A percentile compares a stretch with the other conserved stretches of the same genome.
These are phyloP conservation scores for Aureococcus anophagefferens DNA, from an alignment of 108 stramenopile genomes.

Conservation along the genomic window DNA sequence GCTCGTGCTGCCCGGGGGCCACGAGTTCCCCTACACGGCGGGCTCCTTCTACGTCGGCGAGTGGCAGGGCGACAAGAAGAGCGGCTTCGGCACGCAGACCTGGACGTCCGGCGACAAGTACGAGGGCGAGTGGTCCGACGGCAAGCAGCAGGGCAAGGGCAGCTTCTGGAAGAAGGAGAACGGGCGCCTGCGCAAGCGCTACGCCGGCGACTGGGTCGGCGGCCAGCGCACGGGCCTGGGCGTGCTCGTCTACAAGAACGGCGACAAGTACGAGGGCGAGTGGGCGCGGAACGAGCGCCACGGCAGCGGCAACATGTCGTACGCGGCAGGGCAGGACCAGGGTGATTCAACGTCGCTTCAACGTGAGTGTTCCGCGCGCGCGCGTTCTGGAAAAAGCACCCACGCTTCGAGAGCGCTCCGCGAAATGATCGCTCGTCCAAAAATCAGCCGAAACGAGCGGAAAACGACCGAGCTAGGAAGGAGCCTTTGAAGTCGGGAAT, in stretches of 20 bases:
- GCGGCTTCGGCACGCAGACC: slow-evolving; percentile 46
- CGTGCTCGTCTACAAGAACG: slow-evolving; percentile 26
- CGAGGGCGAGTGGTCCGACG: slow-evolving; percentile 57
- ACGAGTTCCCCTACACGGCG: background rate
- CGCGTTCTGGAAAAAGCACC: no score
- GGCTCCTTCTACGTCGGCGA: slow-evolving; percentile 19
- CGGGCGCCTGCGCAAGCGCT: slow-evolving; percentile 53
- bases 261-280: slow-evolving; percentile 46
- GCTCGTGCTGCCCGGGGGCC: background rate
- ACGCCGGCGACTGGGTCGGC: slow-evolving; percentile 49
- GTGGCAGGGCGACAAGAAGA: slow-evolving; percentile 21
- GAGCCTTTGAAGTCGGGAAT: no score
- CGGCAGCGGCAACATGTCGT: slow-evolving; percentile 43
- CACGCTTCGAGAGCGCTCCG: no score
- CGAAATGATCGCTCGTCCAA: no score
- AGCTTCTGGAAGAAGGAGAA: slow-evolving; percentile 27
- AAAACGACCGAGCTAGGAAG: no score
- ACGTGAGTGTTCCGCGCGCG: no score
- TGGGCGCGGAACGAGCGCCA: slow-evolving; percentile 32
- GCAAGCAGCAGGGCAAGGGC: slow-evolving; percentile 63
- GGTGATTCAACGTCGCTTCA: no score
- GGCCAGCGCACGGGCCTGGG: slow-evolving; percentile 39
- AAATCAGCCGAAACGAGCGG: no score
- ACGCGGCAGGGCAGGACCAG: no score
- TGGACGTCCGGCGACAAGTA: slow-evolving; percentile 60